Evolutionary conservation across 306 rosid genomes (phyloP).

Genomic region (Luffa aegyptiaca): DNA sequence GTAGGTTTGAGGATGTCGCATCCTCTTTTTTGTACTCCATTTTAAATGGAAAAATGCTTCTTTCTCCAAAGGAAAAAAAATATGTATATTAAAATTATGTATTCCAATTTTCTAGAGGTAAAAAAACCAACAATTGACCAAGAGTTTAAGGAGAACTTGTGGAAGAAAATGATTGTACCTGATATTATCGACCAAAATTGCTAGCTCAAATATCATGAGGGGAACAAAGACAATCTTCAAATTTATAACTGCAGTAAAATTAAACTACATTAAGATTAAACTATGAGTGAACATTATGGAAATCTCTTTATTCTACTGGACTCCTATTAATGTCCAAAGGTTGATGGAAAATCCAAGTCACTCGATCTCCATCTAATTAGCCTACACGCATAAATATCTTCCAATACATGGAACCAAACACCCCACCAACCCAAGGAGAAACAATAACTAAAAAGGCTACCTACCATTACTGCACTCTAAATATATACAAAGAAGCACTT

Average conservation of each 20-base stretch:
- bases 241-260: conserved; percentile 49
- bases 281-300: not conserved
- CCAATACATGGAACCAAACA: not conserved
- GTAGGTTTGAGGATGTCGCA: not conserved
- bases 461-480: conserved; percentile 58
- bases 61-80: not conserved
- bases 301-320: not conserved
- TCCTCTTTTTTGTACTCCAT: not conserved
- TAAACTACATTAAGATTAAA: conserved; percentile 6
- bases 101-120: not conserved
- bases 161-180: conserved; percentile 34
- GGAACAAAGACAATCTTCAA: conserved; percentile 84
- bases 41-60: not conserved
- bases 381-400: not conserved
- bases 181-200: conserved; percentile 76
- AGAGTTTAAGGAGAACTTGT: not conserved
- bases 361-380: not conserved
- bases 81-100: not conserved
- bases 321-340: not conserved
- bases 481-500: conserved; percentile 76
- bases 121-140: not conserved
- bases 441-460: conserved; percentile 13
- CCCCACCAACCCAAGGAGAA: conserved; percentile 1
- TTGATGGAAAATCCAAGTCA: not conserved
- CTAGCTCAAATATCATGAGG: conserved; percentile 54